These are phyloP conservation scores for Corchorus olitorius DNA, from an alignment of 345 rosid genomes.

Conservation along the genomic window DNA sequence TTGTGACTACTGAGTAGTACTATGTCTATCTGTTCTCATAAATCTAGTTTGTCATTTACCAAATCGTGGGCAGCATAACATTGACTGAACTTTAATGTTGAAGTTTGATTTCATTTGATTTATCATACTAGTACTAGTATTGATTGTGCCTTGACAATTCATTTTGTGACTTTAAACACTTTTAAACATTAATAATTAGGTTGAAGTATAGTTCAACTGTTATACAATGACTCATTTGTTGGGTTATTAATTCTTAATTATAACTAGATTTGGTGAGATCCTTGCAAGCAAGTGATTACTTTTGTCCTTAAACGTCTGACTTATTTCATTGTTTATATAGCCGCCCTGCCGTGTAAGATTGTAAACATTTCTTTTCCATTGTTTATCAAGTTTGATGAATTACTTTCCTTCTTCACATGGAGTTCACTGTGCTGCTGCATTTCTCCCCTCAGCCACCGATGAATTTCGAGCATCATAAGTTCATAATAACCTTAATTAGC, in stretches of 20 bases:
- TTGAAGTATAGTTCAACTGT: neutral
- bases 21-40: neutral
- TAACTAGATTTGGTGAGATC: constrained; percentile 9
- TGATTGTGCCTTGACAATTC: neutral
- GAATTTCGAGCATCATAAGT: neutral
- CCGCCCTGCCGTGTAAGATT: constrained; percentile 11
- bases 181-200: neutral
- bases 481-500: neutral
- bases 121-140: neutral
- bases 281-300: neutral
- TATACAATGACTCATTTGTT: neutral
- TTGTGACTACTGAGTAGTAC: neutral
- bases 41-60: neutral
- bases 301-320: neutral
- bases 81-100: neutral
- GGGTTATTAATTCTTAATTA: neutral
- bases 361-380: neutral
- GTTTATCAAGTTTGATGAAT: neutral
- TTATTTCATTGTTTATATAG: constrained; percentile 1
- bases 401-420: constrained; percentile 5
- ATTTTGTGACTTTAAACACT: neutral
- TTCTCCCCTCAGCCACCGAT: too few relatives aligned
- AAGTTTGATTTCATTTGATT: neutral
- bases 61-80: neutral
- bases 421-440: neutral